phyloP scores from a whole-genome alignment of 108 stramenopile genomes.

The Nitzschia inconspicua region DNA sequence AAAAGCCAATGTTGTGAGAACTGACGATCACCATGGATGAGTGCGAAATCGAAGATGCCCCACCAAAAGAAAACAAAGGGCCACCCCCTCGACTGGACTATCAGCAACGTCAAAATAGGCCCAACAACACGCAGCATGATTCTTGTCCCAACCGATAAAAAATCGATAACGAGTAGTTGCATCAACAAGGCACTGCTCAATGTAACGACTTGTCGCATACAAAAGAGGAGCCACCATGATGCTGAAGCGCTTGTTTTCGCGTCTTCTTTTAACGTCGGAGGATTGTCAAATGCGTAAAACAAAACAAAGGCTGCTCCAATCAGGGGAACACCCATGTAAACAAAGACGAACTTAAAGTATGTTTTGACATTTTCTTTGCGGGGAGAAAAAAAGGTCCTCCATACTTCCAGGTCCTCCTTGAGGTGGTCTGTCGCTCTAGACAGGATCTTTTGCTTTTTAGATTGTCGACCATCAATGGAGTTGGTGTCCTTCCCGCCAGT shows the following conservation, averaged over 20 bases:
- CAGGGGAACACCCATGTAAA: constrained; percentile 21
- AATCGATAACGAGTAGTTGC: constrained; percentile 37
- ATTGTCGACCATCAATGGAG: constrained; percentile 87
- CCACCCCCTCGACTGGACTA: constrained; percentile 45
- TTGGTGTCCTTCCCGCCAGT: no score
- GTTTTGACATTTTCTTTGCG: neutral
- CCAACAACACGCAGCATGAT: constrained; percentile 25
- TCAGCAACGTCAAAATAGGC: constrained; percentile 24
- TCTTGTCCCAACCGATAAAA: constrained; percentile 22
- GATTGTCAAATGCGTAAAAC: constrained; percentile 34
- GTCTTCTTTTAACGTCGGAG: neutral
- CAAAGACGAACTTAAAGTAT: neutral
- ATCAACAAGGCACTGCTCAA: constrained; percentile 17
- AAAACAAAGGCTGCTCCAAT: constrained; percentile 12
- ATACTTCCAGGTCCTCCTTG: constrained; percentile 10
- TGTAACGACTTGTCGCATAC: constrained; percentile 37
- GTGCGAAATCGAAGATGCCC: constrained; percentile 15
- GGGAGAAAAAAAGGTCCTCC: constrained; percentile 10
- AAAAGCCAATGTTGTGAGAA: constrained; percentile 29
- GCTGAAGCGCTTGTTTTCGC: constrained; percentile 9
- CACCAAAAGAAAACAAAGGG: constrained; percentile 37
- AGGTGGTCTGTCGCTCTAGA: constrained; percentile 81
- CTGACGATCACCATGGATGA: constrained; percentile 20
- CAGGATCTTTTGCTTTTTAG: constrained; percentile 91
- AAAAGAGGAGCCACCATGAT: constrained; percentile 44